These are phyloP conservation scores for Cadophora malorum DNA, from an alignment of 2,329 filamentous ascomycete species.

Conservation along the genomic window DNA sequence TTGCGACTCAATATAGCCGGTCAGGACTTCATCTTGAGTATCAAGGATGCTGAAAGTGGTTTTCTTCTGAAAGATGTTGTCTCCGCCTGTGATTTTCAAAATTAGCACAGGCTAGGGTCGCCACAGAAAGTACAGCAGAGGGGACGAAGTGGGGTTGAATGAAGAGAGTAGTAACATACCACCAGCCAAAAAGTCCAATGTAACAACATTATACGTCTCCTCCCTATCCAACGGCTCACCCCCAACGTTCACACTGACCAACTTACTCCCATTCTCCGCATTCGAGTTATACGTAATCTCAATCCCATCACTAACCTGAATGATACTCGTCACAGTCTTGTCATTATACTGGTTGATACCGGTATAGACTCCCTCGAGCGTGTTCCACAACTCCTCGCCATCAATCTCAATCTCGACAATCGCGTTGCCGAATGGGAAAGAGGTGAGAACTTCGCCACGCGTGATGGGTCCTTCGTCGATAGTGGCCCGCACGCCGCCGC, in stretches of 20 bases:
- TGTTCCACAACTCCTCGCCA: constrained; percentile 60
- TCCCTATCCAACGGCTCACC: constrained; percentile 53
- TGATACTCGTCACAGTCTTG: constrained; percentile 60
- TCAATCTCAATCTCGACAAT: constrained; percentile 62
- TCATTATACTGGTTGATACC: constrained; percentile 61
- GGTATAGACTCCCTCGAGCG: constrained; percentile 65
- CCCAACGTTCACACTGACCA: constrained; percentile 59
- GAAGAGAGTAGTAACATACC: constrained; percentile 5
- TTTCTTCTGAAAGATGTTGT: constrained; percentile 60
- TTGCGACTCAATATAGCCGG: constrained; percentile 52
- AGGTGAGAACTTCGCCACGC: constrained; percentile 66
- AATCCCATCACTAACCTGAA: constrained; percentile 63
- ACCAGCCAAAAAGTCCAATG: constrained; percentile 66
- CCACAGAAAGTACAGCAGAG: no score
- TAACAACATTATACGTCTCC: constrained; percentile 62
- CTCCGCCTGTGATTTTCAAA: constrained; percentile 51
- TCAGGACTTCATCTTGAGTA: constrained; percentile 60
- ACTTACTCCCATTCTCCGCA: constrained; percentile 54
- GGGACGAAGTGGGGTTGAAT: neutral
- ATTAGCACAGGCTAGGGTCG: no score
- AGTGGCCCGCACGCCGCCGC: constrained; percentile 67
- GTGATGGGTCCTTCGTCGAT: constrained; percentile 68
- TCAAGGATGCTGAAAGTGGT: constrained; percentile 56
- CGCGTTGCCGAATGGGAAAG: constrained; percentile 71
- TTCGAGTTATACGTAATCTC: constrained; percentile 62